Evolutionary conservation across 2,329 filamentous ascomycete genomes (phyloP), one percentile per base, ranked within the genome.

Genomic region (Knoxdaviesia proteae): DNA sequence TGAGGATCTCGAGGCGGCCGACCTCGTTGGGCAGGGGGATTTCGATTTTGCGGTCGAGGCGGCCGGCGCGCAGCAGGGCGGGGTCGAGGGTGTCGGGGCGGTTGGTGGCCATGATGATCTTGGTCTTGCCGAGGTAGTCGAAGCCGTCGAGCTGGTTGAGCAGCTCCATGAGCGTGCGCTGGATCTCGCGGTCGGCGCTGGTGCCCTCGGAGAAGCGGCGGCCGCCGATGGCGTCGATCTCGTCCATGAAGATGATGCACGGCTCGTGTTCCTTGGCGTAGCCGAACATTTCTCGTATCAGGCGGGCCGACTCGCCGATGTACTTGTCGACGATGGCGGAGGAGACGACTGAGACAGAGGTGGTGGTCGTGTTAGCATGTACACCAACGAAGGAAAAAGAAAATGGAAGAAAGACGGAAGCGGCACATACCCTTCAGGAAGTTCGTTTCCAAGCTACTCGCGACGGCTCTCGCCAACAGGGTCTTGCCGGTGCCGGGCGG

Each of bases 201-300:
- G 90, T 98, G 51, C 92, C 90, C 61, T 98, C 90, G 1, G 84
- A 94, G 63, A 98, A 98, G 54, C 90, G 75, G 53, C 92, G 77
- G 48, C 92, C 92, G 59, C 90, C 90, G 55, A 98, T 98, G 56
- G 90, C 90, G 57, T 98, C 90, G 57, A 98, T 98, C 64, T 98
- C 90, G 69, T 98, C 92, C 90, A 98, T 98, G 73, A 98, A 98
- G 64, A 98, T 98, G 61, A 98, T 98, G 61, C 90, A 98, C 36
- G 90, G 90, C 62, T 98, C 90, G 60, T 98, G 90, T 60, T 98
- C 92, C 64, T 94, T 96, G 54, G 92, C 90, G 56, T 98, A 98
- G 45, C 90, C 92, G 56, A 98, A 98, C 92, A 98, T 98, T 62
- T 98, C 90, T 59, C 90, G 79, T 55, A 98, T 98, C 50, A 98